Base-by-base conservation (phyloP, 805 yeast species). In the Saturnispora saitoi region DNA sequence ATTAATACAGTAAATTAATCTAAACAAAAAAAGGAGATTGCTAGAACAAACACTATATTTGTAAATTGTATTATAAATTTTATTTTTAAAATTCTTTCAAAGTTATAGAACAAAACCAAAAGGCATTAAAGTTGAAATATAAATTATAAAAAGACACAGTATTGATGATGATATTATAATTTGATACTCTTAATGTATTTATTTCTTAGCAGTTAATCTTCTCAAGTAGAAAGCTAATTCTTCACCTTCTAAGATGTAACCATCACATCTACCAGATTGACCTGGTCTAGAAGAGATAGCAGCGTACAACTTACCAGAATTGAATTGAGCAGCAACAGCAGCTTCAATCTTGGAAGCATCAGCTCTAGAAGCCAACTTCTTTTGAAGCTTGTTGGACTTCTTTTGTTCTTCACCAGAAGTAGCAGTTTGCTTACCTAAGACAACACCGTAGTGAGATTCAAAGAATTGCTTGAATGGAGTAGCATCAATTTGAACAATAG, bases 151-250 rank as follows among this genome's bases (percentile, higher is more conserved):
- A 29, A 40, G 32, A 14, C 17, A 34, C 38, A 34, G 38, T 11
- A 34, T 17, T 10, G 38, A 34, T 34, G 38, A 20, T 34, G 15
- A 34, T 17, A 34, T 34, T 36, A 44, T 28, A 15, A 28, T 31
- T 15, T 17, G 12, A 24, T 38, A 36, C 40, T 19, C 20, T 45
- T 24, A 45, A 45, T 45, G 40, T 32, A 46, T 22, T 83, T 89
- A 91, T 86, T 91, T 93, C 90, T 93, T 91, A 73, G 96, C 95
- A 75, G 96, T 83, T 78, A 93, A 81, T 88, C 96, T 91, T 85
- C 96, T 89, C 76, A 93, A 84, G 96, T 93, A 93, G 95, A 93
- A 93, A 75, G 98, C 98, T 77, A 93, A 88, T 81, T 93, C 99
- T 75, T 93, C 99, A 79, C 99, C 99, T 83, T 93, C 99, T 75